A percentile compares a stretch with the other conserved stretches of the same genome.
Conservation (phyloP, 208 protist species). For the Trypanosoma cruzi region DNA sequence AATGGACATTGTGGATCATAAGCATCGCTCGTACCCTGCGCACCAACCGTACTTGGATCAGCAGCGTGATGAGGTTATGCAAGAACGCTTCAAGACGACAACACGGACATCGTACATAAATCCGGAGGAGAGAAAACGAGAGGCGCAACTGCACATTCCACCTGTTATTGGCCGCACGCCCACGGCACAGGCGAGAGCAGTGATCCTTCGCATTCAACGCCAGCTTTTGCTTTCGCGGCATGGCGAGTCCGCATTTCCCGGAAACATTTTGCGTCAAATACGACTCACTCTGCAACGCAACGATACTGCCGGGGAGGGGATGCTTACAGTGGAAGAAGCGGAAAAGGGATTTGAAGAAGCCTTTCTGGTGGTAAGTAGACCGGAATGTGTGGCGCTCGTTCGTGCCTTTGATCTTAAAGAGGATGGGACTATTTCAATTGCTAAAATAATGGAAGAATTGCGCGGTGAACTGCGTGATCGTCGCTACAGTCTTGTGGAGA, state of each 20-base stretch:
- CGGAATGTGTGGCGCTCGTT: constrained; percentile 75
- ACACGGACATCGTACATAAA: constrained; percentile 14
- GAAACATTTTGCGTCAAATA: constrained; percentile 68
- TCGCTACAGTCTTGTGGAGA: constrained; percentile 57
- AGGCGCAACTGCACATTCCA: constrained; percentile 39
- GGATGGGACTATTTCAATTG: constrained; percentile 41
- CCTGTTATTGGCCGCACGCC: constrained; percentile 57
- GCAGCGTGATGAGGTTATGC: constrained; percentile 22
- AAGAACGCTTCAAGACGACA: constrained; percentile 24
- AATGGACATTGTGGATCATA: constrained; percentile 78
- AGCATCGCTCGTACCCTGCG: constrained; percentile 67
- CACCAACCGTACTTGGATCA: constrained; percentile 86
- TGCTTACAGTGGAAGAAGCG: constrained; percentile 74
- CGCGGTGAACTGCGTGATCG: constrained; percentile 74
- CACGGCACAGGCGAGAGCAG: constrained; percentile 57
- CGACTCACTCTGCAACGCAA: constrained; percentile 42
- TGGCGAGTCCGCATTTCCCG: constrained; percentile 59
- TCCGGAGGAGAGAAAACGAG: constrained; percentile 18
- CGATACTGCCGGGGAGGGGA: constrained; percentile 27
- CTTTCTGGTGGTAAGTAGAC: constrained; percentile 34
- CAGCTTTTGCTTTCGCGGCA: constrained; percentile 53
- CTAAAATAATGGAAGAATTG: constrained; percentile 53
- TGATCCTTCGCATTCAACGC: constrained; percentile 69
- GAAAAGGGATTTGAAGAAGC: constrained; percentile 49
- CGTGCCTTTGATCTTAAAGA: constrained; percentile 65